Evolutionary conservation across 768 basidiomycete genomes (phyloP), one percentile per base, ranked within the genome.

Genomic region (Hygrophorus russula): DNA sequence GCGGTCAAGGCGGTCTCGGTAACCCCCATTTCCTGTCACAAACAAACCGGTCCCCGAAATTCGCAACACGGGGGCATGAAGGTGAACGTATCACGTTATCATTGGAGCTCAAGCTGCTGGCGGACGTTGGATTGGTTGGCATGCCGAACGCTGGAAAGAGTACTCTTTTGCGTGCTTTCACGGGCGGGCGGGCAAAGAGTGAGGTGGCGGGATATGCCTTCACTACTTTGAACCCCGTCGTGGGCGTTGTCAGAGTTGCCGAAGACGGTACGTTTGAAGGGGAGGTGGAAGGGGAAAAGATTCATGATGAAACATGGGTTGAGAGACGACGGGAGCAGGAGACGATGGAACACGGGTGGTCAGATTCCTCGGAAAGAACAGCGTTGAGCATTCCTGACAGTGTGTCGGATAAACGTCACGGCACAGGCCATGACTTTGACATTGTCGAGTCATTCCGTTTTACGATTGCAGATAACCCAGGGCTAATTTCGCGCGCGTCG

Each of bases 391-490:
- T 39, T 24, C 29, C 49, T 37, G 34, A 39, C 24, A 27, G 45
- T 12, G 49, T 52, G 13, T 32, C 45, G 13, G 41, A 38, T 43
- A 48, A 53, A 47, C 51, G 45, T 29, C 49, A 53, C 20, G 54
- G 56, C n/a, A 52, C 63, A 28, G 76, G 75, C 0, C 65, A 74
- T 52, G 62, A 63, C 30, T 82, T 80, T 46, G 74, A 80, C 53
- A 52, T 75, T 27, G 67, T 68, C 34, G 93, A 98, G 60, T 63
- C 68, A 4, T 82, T 89, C 59, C 76, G 96, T 8, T 96, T 98
- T 69, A 96, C 91, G 11, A 80, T 99, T 51, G 88, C 92, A 30
- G 96, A 99, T 63, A 98, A 97, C 56, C 96, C 96, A 0, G 96
- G 96, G 6, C 78, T 98, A 36, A 80, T 98, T 45, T 73, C 77